Evolutionary conservation across 257 asterid genomes (phyloP).

Genomic region (Voacanga thouarsii): DNA sequence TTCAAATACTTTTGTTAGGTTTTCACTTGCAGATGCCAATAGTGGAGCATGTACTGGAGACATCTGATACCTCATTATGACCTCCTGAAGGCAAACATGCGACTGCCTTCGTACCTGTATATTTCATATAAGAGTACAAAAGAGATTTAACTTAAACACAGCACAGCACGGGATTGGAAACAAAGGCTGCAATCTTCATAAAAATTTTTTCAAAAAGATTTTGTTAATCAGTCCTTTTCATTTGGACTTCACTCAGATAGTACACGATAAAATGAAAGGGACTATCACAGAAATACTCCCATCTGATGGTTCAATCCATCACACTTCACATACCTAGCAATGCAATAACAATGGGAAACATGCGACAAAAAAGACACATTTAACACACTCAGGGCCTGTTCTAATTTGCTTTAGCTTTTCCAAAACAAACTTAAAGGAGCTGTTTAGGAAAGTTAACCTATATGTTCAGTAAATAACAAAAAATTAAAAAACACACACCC

Average conservation of each 20-base stretch:
- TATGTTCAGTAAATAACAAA: background rate
- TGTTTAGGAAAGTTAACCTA: background rate
- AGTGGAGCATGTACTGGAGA: conserved; percentile 38
- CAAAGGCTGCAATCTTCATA: too few species aligned
- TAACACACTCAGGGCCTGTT: background rate
- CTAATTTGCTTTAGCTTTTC: background rate
- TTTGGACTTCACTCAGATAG: background rate
- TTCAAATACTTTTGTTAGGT: conserved; percentile 59
- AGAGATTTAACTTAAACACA: background rate
- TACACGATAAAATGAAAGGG: background rate
- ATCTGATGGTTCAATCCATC: background rate
- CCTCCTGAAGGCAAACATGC: conserved; percentile 56
- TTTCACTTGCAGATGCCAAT: conserved; percentile 72
- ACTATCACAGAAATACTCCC: background rate
- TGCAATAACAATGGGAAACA: background rate
- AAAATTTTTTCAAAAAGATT: background rate
- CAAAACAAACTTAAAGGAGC: background rate
- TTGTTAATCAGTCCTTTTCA: background rate
- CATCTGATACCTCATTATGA: conserved; percentile 47
- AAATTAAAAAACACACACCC: background rate
- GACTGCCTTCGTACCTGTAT: conserved; percentile 75
- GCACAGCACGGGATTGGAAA: background rate
- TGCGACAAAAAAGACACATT: background rate
- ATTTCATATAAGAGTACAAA: background rate
- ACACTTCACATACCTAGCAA: background rate